Evolutionary conservation across 352 stramenopile genomes (phyloP).

Genomic region (Phytophthora pini): DNA sequence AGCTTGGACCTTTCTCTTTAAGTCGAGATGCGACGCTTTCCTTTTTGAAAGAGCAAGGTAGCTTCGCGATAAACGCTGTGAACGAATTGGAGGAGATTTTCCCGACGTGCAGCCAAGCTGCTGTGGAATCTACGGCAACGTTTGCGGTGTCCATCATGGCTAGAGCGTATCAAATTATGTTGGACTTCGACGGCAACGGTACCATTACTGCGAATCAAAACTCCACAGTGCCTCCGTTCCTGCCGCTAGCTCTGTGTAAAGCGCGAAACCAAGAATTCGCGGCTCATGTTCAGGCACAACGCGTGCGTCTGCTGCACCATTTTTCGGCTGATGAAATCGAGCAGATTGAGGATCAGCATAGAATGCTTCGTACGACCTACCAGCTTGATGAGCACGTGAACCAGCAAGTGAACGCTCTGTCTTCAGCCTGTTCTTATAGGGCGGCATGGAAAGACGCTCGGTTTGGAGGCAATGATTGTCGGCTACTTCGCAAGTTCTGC

Average conservation of each 20-base stretch:
- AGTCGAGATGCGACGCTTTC: slow-evolving; percentile 23
- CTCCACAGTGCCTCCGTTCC: slow-evolving; percentile 20
- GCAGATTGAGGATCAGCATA: slow-evolving; percentile 39
- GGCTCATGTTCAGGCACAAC: slow-evolving; percentile 30
- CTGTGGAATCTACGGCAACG: slow-evolving; percentile 29
- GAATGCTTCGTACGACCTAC: slow-evolving; percentile 29
- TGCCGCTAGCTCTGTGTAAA: slow-evolving; percentile 30
- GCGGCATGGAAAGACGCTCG: slow-evolving; percentile 29
- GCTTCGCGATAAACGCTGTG: slow-evolving; percentile 31
- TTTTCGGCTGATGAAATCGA: slow-evolving; percentile 38
- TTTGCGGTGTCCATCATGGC: slow-evolving; percentile 34
- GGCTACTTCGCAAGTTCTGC: slow-evolving; percentile 34
- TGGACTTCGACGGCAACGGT: slow-evolving; percentile 8
- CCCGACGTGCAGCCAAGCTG: slow-evolving; percentile 25
- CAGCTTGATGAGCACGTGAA: slow-evolving; percentile 39
- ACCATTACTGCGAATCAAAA: slow-evolving; percentile 6
- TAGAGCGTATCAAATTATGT: slow-evolving; percentile 18
- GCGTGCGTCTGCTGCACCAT: slow-evolving; percentile 25
- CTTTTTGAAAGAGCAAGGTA: slow-evolving; percentile 43
- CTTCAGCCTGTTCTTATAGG: slow-evolving; percentile 20
- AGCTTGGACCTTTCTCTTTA: slow-evolving; percentile 24
- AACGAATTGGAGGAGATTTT: slow-evolving; percentile 24
- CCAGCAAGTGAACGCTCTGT: slow-evolving; percentile 22
- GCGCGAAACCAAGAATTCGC: slow-evolving; percentile 37
- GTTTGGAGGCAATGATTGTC: slow-evolving; percentile 34